Conservation (phyloP, 2,329 filamentous ascomycete genomes). For the Pseudogymnoascus sp. region DNA sequence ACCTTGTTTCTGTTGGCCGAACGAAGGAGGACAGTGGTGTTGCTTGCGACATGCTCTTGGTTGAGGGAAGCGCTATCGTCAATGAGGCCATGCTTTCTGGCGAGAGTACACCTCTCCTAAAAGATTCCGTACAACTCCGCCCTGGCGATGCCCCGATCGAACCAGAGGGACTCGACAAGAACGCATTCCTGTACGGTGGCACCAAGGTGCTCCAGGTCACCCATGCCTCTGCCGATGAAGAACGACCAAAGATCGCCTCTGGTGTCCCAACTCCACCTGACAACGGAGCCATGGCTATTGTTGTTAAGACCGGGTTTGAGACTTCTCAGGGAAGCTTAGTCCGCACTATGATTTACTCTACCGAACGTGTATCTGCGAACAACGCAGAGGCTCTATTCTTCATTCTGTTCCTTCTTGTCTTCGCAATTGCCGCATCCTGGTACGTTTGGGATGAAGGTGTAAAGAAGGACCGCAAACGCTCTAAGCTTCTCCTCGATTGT, state of each 20-base stretch:
- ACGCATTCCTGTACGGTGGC: conserved; percentile 90
- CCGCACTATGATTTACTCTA: conserved; percentile 99
- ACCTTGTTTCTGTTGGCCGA: conserved; percentile 83
- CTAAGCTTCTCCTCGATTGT: conserved; percentile 93
- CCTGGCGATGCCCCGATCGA: conserved; percentile 76
- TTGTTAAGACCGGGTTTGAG: conserved; percentile 97
- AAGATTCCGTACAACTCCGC: conserved; percentile 89
- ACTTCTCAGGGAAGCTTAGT: conserved; percentile 97
- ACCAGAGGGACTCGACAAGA: conserved; percentile 89
- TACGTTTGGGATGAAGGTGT: conserved; percentile 99
- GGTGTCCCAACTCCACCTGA: conserved; percentile 82
- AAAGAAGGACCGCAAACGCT: conserved; percentile 86
- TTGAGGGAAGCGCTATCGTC: conserved; percentile 93
- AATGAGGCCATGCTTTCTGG: conserved; percentile 99
- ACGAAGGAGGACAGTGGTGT: conserved; percentile 97
- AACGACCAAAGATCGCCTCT: conserved; percentile 62
- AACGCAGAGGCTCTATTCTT: conserved; percentile 95
- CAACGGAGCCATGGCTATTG: conserved; percentile 86
- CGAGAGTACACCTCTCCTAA: conserved; percentile 92
- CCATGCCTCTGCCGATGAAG: conserved; percentile 73
- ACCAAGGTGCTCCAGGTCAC: conserved; percentile 96
- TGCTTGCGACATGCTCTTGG: conserved; percentile 91
- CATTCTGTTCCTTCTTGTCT: conserved; percentile 92
- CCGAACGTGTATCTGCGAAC: conserved; percentile 96
- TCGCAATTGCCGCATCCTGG: conserved; percentile 95